Conservation (phyloP, 1,139 yeast species). For the Yarrowia galli region DNA sequence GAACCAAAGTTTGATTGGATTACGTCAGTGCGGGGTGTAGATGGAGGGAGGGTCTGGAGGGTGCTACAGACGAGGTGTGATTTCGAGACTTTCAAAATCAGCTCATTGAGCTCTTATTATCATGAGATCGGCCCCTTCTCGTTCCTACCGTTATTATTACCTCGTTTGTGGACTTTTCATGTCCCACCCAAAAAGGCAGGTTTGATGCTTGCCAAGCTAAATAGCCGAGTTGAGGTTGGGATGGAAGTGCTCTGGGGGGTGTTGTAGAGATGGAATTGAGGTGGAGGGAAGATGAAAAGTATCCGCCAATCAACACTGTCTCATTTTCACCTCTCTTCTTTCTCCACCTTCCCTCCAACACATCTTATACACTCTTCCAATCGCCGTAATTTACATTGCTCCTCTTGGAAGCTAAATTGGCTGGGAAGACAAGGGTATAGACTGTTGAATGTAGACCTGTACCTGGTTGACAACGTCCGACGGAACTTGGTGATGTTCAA, state of each 20-base stretch:
- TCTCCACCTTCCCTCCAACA: too few species aligned
- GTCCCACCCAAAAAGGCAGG: not conserved
- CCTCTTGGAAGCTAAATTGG: not conserved
- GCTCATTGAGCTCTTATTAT: too few species aligned
- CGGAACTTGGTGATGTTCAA: too few species aligned
- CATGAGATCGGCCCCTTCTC: not conserved
- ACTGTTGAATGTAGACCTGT: not conserved
- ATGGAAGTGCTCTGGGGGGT: too few species aligned
- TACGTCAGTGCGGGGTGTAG: not conserved
- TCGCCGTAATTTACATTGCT: not conserved
- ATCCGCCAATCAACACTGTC: too few species aligned
- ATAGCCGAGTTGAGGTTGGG: not conserved
- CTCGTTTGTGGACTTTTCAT: not conserved
- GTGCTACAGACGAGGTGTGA: not conserved
- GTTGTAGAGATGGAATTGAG: too few species aligned
- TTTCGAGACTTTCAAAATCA: too few species aligned
- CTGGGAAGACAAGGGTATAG: not conserved
- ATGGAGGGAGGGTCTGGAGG: not conserved
- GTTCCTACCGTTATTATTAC: not conserved
- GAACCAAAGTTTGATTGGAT: conserved; percentile 25
- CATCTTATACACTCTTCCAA: too few species aligned
- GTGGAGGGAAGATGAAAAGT: too few species aligned
- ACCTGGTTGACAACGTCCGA: too few species aligned
- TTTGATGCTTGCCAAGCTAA: conserved; percentile 11
- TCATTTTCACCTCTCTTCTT: too few species aligned